A percentile compares a stretch with the other conserved stretches of the same genome.
phyloP scores from a whole-genome alignment of 352 stramenopile species.

The Pythium vanterpoolii region DNA sequence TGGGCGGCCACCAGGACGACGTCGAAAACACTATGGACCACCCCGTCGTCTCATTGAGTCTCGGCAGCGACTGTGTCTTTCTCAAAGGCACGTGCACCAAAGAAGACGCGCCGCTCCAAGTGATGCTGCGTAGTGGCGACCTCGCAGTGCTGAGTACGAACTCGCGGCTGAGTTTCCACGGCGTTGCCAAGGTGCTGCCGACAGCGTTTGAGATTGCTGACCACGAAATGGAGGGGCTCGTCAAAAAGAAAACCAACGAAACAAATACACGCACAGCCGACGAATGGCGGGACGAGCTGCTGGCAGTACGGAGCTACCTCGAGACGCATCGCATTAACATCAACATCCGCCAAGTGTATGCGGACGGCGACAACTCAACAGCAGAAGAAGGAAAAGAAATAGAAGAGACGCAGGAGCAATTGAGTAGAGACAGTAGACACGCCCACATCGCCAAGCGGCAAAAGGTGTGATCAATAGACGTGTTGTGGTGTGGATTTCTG shows the following conservation, averaged over 20 bases:
- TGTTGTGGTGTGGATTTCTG: neutral
- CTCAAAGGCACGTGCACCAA: slow-evolving; percentile 70
- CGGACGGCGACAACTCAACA: neutral
- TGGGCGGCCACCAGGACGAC: slow-evolving; percentile 83
- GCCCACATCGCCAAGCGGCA: slow-evolving; percentile 1
- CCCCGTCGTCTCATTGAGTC: slow-evolving; percentile 74
- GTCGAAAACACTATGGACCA: slow-evolving; percentile 83
- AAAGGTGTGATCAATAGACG: slow-evolving; percentile 6
- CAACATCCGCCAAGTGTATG: slow-evolving; percentile 78
- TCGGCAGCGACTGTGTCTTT: slow-evolving; percentile 70
- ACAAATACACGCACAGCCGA: neutral
- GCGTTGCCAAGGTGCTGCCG: slow-evolving; percentile 58
- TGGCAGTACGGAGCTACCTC: slow-evolving; percentile 49
- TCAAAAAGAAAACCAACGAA: slow-evolving; percentile 1
- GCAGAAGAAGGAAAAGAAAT: neutral
- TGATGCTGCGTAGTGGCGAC: slow-evolving; percentile 70
- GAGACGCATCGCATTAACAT: slow-evolving; percentile 71
- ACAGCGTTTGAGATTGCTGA: slow-evolving; percentile 33
- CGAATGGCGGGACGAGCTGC: slow-evolving; percentile 29
- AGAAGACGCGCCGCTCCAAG: slow-evolving; percentile 49
- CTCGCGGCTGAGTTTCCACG: slow-evolving; percentile 72
- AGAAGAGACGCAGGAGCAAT: neutral
- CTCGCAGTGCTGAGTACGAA: slow-evolving; percentile 55
- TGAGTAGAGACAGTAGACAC: neutral
- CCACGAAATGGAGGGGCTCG: slow-evolving; percentile 27